Evolutionary conservation across 345 rosid species (phyloP), one percentile per base, ranked within the genome.

Genomic region (Brassica incana): DNA sequence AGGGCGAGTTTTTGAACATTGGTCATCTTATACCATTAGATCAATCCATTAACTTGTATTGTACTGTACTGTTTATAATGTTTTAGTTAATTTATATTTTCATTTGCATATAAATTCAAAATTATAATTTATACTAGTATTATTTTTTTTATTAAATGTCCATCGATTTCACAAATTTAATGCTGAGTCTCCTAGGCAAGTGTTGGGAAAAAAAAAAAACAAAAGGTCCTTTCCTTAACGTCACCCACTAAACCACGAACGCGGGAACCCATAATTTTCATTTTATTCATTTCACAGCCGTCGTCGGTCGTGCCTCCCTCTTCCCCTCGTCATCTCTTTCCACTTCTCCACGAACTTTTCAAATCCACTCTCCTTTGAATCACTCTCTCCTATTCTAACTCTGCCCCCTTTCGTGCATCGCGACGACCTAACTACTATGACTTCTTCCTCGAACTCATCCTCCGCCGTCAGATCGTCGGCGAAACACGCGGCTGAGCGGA

Each of bases 201-300:
- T 12, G 40, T 29, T 29, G 1, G 4, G 3, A 9, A 10, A 45
- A 45, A 11, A 45, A 14, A 3, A 11, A 14, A 6, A 15, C 12
- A n/a, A 18, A 10, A 45, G 43, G 10, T 6, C 32, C 32, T 6
- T 33, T 30, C 20, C 18, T 12, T 4, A 66, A 54, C 76, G 79
- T 79, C 38, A 56, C 43, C 79, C 79, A 82, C 78, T 52, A 65
- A 73, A 8, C 27, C 74, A 64, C 82, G 71, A 73, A 83, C 80
- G 88, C 86, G 90, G 90, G 90, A 87, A 84, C 80, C 76, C 32
- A n/a, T 56, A 29, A 33, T 20, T 16, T 16, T n/a, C 15, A 2
- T 2, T 58, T 58, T 74, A 52, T 54, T 54, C 16, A 69, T 60
- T 71, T 29, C 83, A 52, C 58, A 52, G 69, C 69, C 84, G 71